Evolutionary conservation across 331 rosid species (phyloP).

Genomic region (Quercus lobata): DNA sequence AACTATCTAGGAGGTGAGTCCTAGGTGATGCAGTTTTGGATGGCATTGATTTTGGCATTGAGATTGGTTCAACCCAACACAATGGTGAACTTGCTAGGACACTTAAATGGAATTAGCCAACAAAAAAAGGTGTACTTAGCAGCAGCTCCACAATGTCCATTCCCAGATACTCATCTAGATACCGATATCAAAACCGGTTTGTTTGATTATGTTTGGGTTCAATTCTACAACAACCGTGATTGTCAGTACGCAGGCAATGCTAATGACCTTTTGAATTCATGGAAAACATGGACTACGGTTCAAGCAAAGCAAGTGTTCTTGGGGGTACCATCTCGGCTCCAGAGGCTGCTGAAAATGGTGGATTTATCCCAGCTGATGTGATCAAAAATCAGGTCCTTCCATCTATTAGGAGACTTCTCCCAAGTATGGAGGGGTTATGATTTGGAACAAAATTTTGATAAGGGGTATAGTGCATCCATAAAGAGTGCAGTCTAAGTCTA

Average conservation of each 20-base stretch:
- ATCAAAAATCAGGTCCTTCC: conserved; percentile 52
- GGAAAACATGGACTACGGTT: conserved; percentile 39
- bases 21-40: conserved; percentile 46
- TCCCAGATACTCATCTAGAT: conserved; percentile 30
- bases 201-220: conserved; percentile 60
- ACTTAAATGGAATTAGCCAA: conserved; percentile 9
- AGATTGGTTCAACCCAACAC: conserved; percentile 19
- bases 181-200: conserved; percentile 40
- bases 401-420: conserved; percentile 25
- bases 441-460: conserved; percentile 45
- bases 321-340: conserved; percentile 43
- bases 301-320: conserved; percentile 37
- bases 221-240: conserved; percentile 50
- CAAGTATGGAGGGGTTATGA: conserved; percentile 62
- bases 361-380: conserved; percentile 34
- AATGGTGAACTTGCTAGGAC: conserved; percentile 45
- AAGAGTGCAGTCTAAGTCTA: conserved; percentile 33
- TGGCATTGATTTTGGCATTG: conserved; percentile 58
- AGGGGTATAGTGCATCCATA: conserved; percentile 34
- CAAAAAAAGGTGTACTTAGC: conserved; percentile 24
- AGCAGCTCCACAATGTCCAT: conserved; percentile 51
- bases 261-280: conserved; percentile 16
- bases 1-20: conserved; percentile 47
- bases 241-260: conserved; percentile 34
- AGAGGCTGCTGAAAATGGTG: conserved; percentile 35